A percentile compares a stretch with the other conserved stretches of the same genome.
These are phyloP conservation scores for Wickerhamiella slavikovae DNA, from an alignment of 805 yeast genomes.

Conservation along the genomic window DNA sequence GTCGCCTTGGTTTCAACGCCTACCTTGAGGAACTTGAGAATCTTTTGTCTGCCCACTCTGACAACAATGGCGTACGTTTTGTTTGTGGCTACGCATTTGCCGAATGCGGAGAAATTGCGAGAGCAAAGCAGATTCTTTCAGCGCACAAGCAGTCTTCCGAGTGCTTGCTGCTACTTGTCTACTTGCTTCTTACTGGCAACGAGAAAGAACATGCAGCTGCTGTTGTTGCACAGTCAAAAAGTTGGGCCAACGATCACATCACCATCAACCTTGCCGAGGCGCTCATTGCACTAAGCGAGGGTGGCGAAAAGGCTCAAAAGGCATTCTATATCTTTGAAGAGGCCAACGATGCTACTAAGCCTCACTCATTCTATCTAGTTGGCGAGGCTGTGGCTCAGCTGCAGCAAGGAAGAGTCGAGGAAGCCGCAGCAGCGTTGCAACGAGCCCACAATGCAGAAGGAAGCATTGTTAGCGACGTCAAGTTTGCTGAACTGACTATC, in stretches of 20 bases:
- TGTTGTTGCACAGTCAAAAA: constrained; percentile 24
- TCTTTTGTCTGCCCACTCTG: too few relatives aligned
- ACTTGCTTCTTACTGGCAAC: constrained; percentile 22
- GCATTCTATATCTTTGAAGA: constrained; percentile 43
- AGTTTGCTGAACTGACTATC: constrained; percentile 45
- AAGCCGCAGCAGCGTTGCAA: constrained; percentile 39
- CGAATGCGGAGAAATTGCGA: too few relatives aligned
- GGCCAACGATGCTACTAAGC: constrained; percentile 18
- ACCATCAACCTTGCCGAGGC: constrained; percentile 64
- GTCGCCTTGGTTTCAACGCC: too few relatives aligned
- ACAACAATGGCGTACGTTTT: too few relatives aligned
- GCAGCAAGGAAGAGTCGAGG: constrained; percentile 62
- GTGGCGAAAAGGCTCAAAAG: constrained; percentile 20
- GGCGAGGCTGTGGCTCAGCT: constrained; percentile 57
- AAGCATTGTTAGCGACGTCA: constrained; percentile 20
- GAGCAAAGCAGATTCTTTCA: constrained; percentile 18
- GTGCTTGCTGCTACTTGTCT: constrained; percentile 18
- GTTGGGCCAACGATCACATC: constrained; percentile 48
- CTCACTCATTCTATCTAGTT: constrained; percentile 32
- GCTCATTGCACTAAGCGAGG: constrained; percentile 32
- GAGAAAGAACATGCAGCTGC: constrained; percentile 26
- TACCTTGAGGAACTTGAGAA: too few relatives aligned
- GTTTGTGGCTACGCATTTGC: too few relatives aligned
- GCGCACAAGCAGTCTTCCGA: constrained; percentile 22
- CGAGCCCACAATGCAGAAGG: constrained; percentile 24